These are phyloP conservation scores for Tetrapisispora taiwanensis DNA, from an alignment of 805 yeast genomes.

Conservation along the genomic window DNA sequence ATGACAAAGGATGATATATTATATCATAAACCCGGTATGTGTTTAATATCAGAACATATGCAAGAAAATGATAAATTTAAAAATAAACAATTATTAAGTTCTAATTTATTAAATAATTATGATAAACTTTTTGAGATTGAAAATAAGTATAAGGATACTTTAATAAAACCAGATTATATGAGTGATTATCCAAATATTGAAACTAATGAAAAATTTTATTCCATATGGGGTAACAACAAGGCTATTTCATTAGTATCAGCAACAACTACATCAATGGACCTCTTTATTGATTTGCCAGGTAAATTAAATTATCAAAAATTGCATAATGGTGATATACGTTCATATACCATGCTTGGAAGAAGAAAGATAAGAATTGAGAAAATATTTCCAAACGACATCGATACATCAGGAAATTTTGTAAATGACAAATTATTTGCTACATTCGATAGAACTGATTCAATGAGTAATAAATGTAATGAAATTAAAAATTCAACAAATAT, in stretches of 20 bases:
- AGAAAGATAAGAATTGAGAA: slow-evolving; percentile 40
- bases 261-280: slow-evolving; percentile 23
- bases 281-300: slow-evolving; percentile 19
- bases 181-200: slow-evolving; percentile 22
- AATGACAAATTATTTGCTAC: slow-evolving; percentile 14
- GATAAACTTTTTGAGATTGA: slow-evolving; percentile 39
- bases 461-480: slow-evolving; percentile 8
- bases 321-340: slow-evolving; percentile 8
- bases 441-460: slow-evolving; percentile 5
- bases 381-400: slow-evolving; percentile 33
- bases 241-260: slow-evolving; percentile 10
- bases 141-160: slow-evolving; percentile 30
- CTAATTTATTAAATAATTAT: slow-evolving; percentile 32
- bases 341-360: slow-evolving; percentile 32
- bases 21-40: neutral
- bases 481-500: neutral
- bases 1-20: neutral
- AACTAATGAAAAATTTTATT: slow-evolving; percentile 26
- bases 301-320: slow-evolving; percentile 4
- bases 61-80: neutral
- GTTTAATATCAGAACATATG: slow-evolving; percentile 11
- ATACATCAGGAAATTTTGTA: slow-evolving; percentile 30
- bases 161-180: slow-evolving; percentile 35
- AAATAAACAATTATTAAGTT: slow-evolving; percentile 25
- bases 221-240: slow-evolving; percentile 17